Percentiles rank a stretch among this genome's conserved stretches.
Conservation (phyloP, 2,329 filamentous ascomycete species). For the Beauveria pseudobassiana region DNA sequence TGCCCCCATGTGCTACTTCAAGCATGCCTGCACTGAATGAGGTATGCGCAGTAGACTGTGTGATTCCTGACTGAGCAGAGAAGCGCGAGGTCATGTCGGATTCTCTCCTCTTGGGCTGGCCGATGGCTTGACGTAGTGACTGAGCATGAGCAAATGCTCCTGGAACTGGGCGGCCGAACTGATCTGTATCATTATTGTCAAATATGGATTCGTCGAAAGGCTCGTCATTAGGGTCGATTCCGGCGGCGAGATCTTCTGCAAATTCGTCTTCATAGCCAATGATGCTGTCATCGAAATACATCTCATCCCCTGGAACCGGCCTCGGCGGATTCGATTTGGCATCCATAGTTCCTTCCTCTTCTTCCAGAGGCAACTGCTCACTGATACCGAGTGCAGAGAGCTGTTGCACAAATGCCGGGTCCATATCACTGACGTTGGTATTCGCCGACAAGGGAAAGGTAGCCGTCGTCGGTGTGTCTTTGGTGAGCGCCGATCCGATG, state of each 20-base stretch:
- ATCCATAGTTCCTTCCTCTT: neutral
- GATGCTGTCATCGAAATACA: constrained; percentile 63
- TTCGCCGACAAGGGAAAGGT: constrained; percentile 10
- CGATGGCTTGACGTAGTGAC: constrained; percentile 32
- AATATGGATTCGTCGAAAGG: constrained; percentile 69
- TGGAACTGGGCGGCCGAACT: constrained; percentile 52
- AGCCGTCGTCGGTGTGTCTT: constrained; percentile 30
- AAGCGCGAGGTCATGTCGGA: constrained; percentile 39
- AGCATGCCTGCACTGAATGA: constrained; percentile 33
- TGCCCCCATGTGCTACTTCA: constrained; percentile 12
- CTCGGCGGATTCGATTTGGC: neutral
- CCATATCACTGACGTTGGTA: neutral
- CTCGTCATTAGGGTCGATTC: constrained; percentile 39
- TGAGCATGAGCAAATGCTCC: constrained; percentile 50
- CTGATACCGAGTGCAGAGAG: constrained; percentile 1
- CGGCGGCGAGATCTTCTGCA: constrained; percentile 35
- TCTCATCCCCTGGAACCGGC: constrained; percentile 38
- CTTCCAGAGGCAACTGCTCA: neutral
- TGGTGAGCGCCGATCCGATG: constrained; percentile 50
- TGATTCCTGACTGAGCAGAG: constrained; percentile 36
- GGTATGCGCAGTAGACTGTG: constrained; percentile 46
- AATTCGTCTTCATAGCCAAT: constrained; percentile 40
- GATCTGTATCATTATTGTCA: constrained; percentile 58
- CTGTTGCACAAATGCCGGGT: neutral
- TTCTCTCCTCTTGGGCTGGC: constrained; percentile 31